Percentiles rank a stretch among this genome's conserved stretches.
These are phyloP conservation scores for Sugiyamaella paludigena DNA, from an alignment of 1,139 yeast species.

Conservation along the genomic window DNA sequence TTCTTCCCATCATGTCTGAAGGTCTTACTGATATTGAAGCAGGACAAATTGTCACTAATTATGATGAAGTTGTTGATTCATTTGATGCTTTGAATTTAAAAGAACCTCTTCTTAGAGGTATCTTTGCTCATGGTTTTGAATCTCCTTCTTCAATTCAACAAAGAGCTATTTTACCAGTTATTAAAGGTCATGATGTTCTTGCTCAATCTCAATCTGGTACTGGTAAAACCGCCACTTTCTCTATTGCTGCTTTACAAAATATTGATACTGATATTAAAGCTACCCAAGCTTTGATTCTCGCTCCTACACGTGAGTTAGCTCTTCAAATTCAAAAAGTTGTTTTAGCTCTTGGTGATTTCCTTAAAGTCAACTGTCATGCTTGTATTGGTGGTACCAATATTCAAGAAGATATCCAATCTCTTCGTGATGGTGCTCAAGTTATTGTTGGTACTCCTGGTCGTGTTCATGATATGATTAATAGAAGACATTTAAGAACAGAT, in stretches of 20 bases:
- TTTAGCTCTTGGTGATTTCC: slow-evolving; percentile 87
- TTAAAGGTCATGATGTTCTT: slow-evolving; percentile 93
- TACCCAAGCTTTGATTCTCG: slow-evolving; percentile 82
- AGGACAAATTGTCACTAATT: slow-evolving; percentile 88
- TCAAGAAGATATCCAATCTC: slow-evolving; percentile 87
- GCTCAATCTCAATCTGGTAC: slow-evolving; percentile 99
- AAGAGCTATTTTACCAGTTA: slow-evolving; percentile 95
- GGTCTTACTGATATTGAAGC: slow-evolving; percentile 84
- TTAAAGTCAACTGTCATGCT: slow-evolving; percentile 93
- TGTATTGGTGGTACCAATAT: slow-evolving; percentile 98
- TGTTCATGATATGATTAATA: slow-evolving; percentile 95
- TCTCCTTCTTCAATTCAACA: slow-evolving; percentile 97
- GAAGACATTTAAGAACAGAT: slow-evolving; percentile 86
- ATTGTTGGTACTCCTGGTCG: slow-evolving; percentile 99
- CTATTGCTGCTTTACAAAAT: slow-evolving; percentile 94
- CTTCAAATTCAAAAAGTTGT: slow-evolving; percentile 97
- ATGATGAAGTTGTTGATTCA: slow-evolving; percentile 89
- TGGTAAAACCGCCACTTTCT: slow-evolving; percentile 99
- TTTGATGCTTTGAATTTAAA: slow-evolving; percentile 45
- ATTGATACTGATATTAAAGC: slow-evolving; percentile 52
- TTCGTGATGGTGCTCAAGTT: slow-evolving; percentile 90
- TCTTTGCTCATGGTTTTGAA: slow-evolving; percentile 98
- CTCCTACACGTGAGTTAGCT: slow-evolving; percentile 99
- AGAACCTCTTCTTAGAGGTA: slow-evolving; percentile 48
- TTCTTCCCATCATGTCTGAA: slow-evolving; percentile 33